These are phyloP conservation scores for Diaporthe destruens DNA, from an alignment of 2,329 filamentous ascomycete species.

Conservation along the genomic window DNA sequence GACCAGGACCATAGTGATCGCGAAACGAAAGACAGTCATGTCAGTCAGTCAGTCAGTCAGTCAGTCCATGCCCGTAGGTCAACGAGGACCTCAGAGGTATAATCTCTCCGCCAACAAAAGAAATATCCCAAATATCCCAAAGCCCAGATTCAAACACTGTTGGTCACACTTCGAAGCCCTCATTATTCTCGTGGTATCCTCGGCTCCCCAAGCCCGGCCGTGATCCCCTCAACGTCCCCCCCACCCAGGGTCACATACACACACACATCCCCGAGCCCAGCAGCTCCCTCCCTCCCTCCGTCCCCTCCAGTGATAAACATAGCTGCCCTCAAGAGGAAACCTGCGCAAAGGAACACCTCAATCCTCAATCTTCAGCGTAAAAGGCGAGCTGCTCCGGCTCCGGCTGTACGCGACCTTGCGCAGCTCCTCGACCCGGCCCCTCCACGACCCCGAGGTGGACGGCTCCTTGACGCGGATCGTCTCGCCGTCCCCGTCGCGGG, in stretches of 20 bases:
- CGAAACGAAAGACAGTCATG: slow-evolving; percentile 6
- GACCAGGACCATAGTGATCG: not conserved
- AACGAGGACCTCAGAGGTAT: slow-evolving; percentile 9
- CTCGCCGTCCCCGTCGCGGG: slow-evolving; percentile 3
- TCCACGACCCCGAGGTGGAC: not conserved
- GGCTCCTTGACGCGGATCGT: slow-evolving; percentile 15
- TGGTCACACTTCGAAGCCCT: not conserved
- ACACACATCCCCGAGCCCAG: not conserved
- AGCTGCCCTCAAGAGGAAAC: not conserved
- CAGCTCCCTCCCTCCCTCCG: too few species aligned
- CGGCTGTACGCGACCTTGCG: not conserved
- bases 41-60: too few species aligned
- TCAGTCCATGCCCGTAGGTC: slow-evolving; percentile 4
- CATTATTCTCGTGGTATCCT: not conserved
- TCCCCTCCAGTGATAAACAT: not conserved
- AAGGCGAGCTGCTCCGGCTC: slow-evolving; percentile 31
- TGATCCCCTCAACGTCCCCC: not conserved
- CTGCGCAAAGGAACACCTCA: not conserved
- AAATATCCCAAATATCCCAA: not conserved
- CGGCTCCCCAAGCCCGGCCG: too few species aligned
- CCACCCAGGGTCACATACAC: too few species aligned
- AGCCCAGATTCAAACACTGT: not conserved
- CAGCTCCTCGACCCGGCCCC: slow-evolving; percentile 18
- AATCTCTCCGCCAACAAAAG: not conserved
- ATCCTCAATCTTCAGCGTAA: slow-evolving; percentile 26